These are phyloP conservation scores for Dactylella cylindrospora DNA, from an alignment of 2,329 filamentous ascomycete species.

Conservation along the genomic window DNA sequence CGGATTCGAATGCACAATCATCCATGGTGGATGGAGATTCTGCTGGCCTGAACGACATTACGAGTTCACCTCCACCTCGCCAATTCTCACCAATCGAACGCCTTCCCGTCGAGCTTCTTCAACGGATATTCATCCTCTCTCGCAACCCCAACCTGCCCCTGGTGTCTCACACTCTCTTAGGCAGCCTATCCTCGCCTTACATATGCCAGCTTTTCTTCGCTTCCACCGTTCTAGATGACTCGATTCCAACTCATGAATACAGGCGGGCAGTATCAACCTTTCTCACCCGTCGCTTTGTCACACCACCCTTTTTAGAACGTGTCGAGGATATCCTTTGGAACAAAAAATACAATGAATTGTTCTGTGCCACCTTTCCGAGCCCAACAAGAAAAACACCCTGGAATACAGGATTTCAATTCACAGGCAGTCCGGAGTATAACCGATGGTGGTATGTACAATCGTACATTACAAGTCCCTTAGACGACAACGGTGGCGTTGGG, in stretches of 20 bases:
- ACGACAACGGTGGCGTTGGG: not conserved
- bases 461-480: too few species aligned
- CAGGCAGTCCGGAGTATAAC: conserved; percentile 8
- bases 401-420: not conserved
- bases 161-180: conserved; percentile 11
- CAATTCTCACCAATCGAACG: conserved; percentile 17
- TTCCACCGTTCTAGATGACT: conserved; percentile 15
- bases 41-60: conserved; percentile 1
- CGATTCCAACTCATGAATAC: conserved; percentile 11
- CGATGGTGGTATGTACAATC: not conserved
- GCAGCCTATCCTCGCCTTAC: conserved; percentile 25
- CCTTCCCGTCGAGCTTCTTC: conserved; percentile 41
- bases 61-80: conserved; percentile 15
- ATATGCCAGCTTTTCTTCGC: not conserved
- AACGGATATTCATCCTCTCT: conserved; percentile 33
- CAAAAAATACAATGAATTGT: conserved; percentile 1
- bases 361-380: not conserved
- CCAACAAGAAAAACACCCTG: not conserved
- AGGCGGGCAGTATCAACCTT: conserved; percentile 2
- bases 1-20: too few species aligned
- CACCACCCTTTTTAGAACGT: not conserved
- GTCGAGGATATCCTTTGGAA: conserved; percentile 17
- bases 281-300: conserved; percentile 20
- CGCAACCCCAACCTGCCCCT: conserved; percentile 33
- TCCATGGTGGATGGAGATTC: too few species aligned